phyloP scores from a whole-genome alignment of 306 rosid species.

The Quercus suber region DNA sequence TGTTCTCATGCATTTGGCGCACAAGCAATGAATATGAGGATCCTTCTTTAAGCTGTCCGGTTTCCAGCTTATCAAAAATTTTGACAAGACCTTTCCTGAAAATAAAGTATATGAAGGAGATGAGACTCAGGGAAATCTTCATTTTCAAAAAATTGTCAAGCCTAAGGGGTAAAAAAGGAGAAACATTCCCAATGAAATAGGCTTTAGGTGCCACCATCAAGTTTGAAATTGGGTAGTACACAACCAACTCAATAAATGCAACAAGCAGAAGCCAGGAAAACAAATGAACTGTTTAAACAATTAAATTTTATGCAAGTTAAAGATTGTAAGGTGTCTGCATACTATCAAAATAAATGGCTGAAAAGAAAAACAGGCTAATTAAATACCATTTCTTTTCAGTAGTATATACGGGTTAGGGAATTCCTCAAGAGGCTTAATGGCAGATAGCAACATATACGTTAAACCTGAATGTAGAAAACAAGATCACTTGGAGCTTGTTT shows the following conservation, averaged over 20 bases:
- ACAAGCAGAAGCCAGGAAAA: background rate
- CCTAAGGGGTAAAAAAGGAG: background rate
- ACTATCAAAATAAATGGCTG: background rate
- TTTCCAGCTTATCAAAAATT: conserved; percentile 70
- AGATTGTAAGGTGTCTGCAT: background rate
- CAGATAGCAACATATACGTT: background rate
- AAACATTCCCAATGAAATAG: too few relatives aligned
- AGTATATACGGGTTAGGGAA: background rate
- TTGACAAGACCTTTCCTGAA: conserved; percentile 80
- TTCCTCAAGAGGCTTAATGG: background rate
- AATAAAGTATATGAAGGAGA: conserved; percentile 26
- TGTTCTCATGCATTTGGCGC: conserved; percentile 66
- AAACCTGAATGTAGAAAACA: background rate
- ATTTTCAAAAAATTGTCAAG: background rate
- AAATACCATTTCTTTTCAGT: background rate
- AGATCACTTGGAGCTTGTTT: background rate
- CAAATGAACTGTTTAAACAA: background rate
- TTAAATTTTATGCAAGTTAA: background rate
- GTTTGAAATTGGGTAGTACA: background rate
- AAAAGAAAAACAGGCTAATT: background rate
- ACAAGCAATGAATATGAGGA: conserved; percentile 46
- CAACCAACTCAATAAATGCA: background rate
- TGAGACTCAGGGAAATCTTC: background rate
- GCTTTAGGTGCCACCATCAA: background rate
- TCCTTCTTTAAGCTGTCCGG: conserved; percentile 60